A percentile compares a stretch with the other conserved stretches of the same genome.
Evolutionary conservation across 345 rosid species (phyloP).

Genomic region (Linum tenue): DNA sequence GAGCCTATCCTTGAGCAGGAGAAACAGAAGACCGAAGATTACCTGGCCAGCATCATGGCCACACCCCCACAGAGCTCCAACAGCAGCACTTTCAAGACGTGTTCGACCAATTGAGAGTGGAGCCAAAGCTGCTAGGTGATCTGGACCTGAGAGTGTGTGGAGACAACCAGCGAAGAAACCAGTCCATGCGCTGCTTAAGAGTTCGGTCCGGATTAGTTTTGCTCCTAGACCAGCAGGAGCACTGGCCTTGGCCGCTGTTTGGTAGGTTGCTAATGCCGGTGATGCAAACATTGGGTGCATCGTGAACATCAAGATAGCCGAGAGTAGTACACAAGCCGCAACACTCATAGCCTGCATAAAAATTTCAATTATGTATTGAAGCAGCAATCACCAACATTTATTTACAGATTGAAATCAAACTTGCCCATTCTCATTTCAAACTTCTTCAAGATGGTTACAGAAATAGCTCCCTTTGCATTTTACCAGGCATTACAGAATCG

Average conservation of each 20-base stretch:
- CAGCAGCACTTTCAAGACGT: constrained; percentile 72
- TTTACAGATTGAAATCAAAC: background rate
- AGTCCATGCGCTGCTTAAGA: constrained; percentile 80
- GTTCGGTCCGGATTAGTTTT: constrained; percentile 42
- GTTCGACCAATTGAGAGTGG: constrained; percentile 92
- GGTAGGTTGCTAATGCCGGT: constrained; percentile 73
- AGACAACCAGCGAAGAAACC: constrained; percentile 95
- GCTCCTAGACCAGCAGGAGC: constrained; percentile 41
- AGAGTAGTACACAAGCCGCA: constrained; percentile 43
- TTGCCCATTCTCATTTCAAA: background rate
- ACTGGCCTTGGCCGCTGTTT: constrained; percentile 7
- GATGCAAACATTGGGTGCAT: constrained; percentile 64
- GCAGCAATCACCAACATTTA: background rate
- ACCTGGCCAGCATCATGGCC: constrained; percentile 98
- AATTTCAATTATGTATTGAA: background rate
- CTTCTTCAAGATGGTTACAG: too few species aligned
- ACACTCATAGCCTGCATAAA: constrained; percentile 39
- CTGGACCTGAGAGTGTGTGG: constrained; percentile 92
- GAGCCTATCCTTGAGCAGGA: constrained; percentile 73
- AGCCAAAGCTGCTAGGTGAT: constrained; percentile 95
- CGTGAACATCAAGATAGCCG: constrained; percentile 41
- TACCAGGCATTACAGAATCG: too few species aligned
- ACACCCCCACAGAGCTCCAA: constrained; percentile 99
- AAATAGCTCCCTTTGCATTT: too few species aligned
- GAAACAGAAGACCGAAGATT: constrained; percentile 71